A percentile compares a stretch with the other conserved stretches of the same genome.
Conservation (phyloP, 2,329 filamentous ascomycete species). For the Xylariales sp. region DNA sequence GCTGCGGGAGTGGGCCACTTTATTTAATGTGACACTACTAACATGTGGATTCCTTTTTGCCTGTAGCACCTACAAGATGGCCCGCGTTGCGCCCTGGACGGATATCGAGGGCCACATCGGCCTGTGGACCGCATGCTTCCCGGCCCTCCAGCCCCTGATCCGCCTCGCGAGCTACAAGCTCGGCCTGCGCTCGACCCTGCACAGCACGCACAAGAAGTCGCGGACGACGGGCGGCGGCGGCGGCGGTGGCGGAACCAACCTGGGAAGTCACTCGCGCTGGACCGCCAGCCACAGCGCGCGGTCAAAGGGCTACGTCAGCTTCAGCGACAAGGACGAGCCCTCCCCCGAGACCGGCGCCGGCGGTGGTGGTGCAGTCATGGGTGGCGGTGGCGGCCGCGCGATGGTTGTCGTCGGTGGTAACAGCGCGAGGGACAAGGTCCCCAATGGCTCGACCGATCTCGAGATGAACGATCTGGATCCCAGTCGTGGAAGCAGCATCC, state of each 20-base stretch:
- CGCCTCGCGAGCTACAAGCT: conserved; percentile 5
- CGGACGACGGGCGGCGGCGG: neutral
- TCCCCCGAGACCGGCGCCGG: too few species aligned
- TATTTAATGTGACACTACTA: neutral
- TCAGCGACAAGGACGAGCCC: conserved; percentile 3
- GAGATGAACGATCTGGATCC: conserved; percentile 3
- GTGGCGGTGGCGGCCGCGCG: neutral
- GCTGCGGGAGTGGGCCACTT: neutral
- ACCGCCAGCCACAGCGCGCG: neutral
- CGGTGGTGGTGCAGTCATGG: too few species aligned
- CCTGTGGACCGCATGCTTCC: conserved; percentile 4
- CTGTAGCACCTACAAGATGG: conserved; percentile 3
- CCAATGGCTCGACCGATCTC: conserved; percentile 1
- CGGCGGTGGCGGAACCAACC: neutral
- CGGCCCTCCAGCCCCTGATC: conserved; percentile 3
- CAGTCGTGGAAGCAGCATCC: neutral
- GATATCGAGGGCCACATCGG: conserved; percentile 6
- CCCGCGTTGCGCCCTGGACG: conserved; percentile 3
- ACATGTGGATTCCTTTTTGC: neutral
- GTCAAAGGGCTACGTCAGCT: conserved; percentile 5
- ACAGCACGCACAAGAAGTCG: conserved; percentile 3
- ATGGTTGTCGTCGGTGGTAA: neutral
- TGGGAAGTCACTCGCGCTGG: conserved; percentile 2
- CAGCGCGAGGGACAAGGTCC: neutral
- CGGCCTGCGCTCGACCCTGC: conserved; percentile 3